A percentile compares a stretch with the other conserved stretches of the same genome.
phyloP scores from a whole-genome alignment of 257 asterid species.

The Plantago elongata region DNA sequence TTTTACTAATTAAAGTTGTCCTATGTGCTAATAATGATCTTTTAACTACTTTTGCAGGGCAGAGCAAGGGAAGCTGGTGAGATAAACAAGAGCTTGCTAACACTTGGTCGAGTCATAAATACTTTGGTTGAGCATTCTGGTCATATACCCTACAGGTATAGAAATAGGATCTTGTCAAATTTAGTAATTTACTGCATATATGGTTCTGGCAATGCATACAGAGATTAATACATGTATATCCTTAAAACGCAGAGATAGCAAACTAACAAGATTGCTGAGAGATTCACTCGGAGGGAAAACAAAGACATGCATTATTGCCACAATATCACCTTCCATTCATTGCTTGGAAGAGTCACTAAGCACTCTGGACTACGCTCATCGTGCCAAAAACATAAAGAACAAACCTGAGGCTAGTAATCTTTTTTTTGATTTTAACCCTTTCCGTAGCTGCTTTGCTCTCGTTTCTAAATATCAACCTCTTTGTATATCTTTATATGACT shows the following conservation, averaged over 20 bases:
- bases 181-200: constrained; percentile 10
- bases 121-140: constrained; percentile 98
- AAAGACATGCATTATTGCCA: constrained; percentile 95
- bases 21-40: background rate
- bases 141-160: constrained; percentile 90
- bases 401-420: constrained; percentile 77
- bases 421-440: constrained; percentile 1
- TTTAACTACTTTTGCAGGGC: constrained; percentile 51
- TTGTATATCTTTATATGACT: constrained; percentile 21
- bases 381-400: constrained; percentile 98
- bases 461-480: constrained; percentile 10
- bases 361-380: constrained; percentile 94
- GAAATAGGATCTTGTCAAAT: constrained; percentile 6
- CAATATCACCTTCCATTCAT: constrained; percentile 80
- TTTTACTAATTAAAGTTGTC: background rate
- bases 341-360: constrained; percentile 97
- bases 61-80: constrained; percentile 99
- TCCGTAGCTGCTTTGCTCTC: constrained; percentile 13
- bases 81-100: constrained; percentile 96
- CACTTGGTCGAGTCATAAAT: constrained; percentile 94
- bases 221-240: constrained; percentile 7
- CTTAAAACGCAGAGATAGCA: constrained; percentile 77
- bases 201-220: constrained; percentile 10
- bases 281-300: constrained; percentile 99
- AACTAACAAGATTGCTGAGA: constrained; percentile 86